These are phyloP conservation scores for Penicillium lagena DNA, from an alignment of 495 filamentous ascomycete genomes.

Conservation along the genomic window DNA sequence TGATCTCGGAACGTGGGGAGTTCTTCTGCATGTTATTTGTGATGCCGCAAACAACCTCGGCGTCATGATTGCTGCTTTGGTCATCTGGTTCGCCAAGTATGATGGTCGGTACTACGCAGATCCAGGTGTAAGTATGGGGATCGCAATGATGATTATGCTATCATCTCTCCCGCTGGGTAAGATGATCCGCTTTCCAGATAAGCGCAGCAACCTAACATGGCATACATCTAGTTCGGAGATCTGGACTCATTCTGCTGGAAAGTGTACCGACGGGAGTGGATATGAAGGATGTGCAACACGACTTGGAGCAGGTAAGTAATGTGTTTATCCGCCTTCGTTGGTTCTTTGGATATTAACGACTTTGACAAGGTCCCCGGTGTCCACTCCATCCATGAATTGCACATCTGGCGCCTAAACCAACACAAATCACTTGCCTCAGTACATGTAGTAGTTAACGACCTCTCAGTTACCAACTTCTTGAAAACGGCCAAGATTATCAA, in stretches of 20 bases:
- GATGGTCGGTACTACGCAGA: conserved; percentile 42
- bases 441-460: conserved; percentile 38
- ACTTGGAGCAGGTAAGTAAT: conserved; percentile 41
- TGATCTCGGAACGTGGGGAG: conserved; percentile 40
- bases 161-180: conserved; percentile 35
- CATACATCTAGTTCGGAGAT: conserved; percentile 22
- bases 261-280: conserved; percentile 73
- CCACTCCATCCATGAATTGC: conserved; percentile 41
- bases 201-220: not conserved
- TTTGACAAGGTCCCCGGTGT: conserved; percentile 34
- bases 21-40: conserved; percentile 43
- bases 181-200: not conserved
- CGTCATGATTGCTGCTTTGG: conserved; percentile 37
- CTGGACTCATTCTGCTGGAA: conserved; percentile 65
- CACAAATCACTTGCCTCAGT: conserved; percentile 43
- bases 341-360: not conserved
- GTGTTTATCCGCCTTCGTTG: not conserved
- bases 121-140: conserved; percentile 39
- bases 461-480: conserved; percentile 28
- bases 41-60: conserved; percentile 46
- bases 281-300: conserved; percentile 70
- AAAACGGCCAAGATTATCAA: conserved; percentile 33
- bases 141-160: conserved; percentile 36
- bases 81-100: conserved; percentile 37
- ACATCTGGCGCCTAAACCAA: conserved; percentile 48